Percentiles rank a stretch among this genome's conserved stretches.
Evolutionary conservation across 495 filamentous ascomycete species (phyloP).

Genomic region (Podospora bellae-mahoneyi): DNA sequence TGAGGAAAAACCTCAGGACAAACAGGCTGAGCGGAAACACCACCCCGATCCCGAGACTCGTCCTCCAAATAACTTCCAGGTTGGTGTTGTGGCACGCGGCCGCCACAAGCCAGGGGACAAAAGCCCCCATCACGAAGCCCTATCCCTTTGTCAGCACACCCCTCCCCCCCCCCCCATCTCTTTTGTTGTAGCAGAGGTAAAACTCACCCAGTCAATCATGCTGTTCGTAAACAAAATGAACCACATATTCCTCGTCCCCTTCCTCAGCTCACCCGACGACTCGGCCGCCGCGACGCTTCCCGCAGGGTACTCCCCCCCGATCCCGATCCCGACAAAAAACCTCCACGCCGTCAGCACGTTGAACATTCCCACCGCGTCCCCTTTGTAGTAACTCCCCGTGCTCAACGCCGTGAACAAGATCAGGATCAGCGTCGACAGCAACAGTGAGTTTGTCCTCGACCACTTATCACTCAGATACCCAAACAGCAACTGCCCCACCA

Average conservation of each 20-base stretch:
- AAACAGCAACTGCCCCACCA: constrained; percentile 79
- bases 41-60: constrained; percentile 72
- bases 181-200: background rate
- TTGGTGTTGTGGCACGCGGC: constrained; percentile 66
- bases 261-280: constrained; percentile 74
- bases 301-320: constrained; percentile 81
- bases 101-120: constrained; percentile 69
- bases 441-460: constrained; percentile 76
- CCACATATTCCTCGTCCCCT: constrained; percentile 79
- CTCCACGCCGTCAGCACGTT: constrained; percentile 81
- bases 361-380: constrained; percentile 67
- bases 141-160: constrained; percentile 9
- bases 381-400: constrained; percentile 68
- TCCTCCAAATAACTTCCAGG: constrained; percentile 70
- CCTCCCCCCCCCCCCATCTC: background rate
- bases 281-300: constrained; percentile 83
- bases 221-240: constrained; percentile 93
- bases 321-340: constrained; percentile 65
- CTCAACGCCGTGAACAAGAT: constrained; percentile 79
- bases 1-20: constrained; percentile 67
- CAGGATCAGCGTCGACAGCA: constrained; percentile 76
- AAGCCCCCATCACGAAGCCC: constrained; percentile 70
- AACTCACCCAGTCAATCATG: constrained; percentile 65
- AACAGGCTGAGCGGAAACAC: constrained; percentile 75
- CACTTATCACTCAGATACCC: constrained; percentile 75